A percentile compares a stretch with the other conserved stretches of the same genome.
Conservation (phyloP, 257 asterid genomes). For the Anisodus acutangulus region DNA sequence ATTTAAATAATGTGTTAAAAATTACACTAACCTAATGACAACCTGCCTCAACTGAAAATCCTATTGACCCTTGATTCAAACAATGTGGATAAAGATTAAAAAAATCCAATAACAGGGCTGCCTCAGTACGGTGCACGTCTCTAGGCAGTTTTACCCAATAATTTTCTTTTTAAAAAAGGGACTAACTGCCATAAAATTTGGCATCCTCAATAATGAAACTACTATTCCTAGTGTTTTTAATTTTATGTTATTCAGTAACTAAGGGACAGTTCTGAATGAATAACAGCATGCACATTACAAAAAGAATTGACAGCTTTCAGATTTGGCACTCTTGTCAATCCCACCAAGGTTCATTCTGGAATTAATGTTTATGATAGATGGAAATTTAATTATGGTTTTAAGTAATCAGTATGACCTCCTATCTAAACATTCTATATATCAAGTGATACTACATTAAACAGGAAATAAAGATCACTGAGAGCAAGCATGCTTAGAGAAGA, state of each 20-base stretch:
- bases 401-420: constrained; percentile 5
- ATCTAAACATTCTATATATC: not conserved
- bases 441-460: not conserved
- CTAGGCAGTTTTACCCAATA: not conserved
- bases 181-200: not conserved
- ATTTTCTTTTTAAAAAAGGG: not conserved
- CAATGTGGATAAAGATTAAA: not conserved
- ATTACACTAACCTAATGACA: not conserved
- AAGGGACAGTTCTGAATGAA: not conserved
- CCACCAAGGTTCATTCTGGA: constrained; percentile 18
- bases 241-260: not conserved
- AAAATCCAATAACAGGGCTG: constrained; percentile 3
- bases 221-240: not conserved
- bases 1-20: not conserved
- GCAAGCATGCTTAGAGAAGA: not conserved
- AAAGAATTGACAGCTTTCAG: not conserved
- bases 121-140: not conserved
- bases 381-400: not conserved
- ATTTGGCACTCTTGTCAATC: constrained; percentile 14
- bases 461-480: not conserved
- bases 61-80: not conserved
- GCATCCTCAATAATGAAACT: constrained; percentile 19
- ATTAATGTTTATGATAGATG: not conserved
- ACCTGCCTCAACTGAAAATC: not conserved
- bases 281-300: constrained; percentile 3